Conservation (phyloP, 140 eudicot species). For the Cichorium intybus region DNA sequence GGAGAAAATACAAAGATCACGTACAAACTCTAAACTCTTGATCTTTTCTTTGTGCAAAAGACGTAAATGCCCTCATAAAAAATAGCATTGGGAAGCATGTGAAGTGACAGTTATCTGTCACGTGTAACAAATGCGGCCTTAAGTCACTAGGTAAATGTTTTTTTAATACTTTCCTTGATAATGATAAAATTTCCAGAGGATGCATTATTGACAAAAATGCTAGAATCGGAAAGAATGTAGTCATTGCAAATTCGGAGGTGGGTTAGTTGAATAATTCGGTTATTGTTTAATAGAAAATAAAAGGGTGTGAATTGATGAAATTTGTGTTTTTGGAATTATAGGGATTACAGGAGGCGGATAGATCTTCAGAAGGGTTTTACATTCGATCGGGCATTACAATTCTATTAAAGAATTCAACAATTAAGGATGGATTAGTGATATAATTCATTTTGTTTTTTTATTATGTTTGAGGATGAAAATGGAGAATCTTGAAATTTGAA, state of each 20-base stretch:
- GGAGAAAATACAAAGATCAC: conserved; percentile 88
- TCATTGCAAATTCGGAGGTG: conserved; percentile 95
- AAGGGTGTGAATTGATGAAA: background rate
- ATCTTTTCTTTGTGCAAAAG: background rate
- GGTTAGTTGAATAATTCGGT: background rate
- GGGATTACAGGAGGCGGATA: conserved; percentile 97
- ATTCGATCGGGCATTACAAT: conserved; percentile 90
- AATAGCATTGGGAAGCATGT: background rate
- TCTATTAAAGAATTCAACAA: conserved; percentile 66
- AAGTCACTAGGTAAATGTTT: background rate
- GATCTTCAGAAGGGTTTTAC: conserved; percentile 94
- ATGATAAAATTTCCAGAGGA: conserved; percentile 44
- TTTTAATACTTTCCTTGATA: background rate
- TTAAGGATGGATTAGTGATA: conserved; percentile 81
- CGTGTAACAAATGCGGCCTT: background rate
- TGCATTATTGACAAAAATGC: conserved; percentile 98
- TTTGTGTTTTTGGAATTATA: conserved; percentile 29
- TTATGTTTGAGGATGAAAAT: conserved; percentile 19
- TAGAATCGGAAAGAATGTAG: conserved; percentile 88
- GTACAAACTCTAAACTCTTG: conserved; percentile 32
- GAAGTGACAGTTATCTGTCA: background rate
- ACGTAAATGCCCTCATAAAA: background rate
- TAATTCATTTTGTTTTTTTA: conserved; percentile 29
- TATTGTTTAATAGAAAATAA: background rate
- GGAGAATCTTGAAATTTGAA: conserved; percentile 13